phyloP scores from a whole-genome alignment of 2,329 filamentous ascomycete genomes.

The Bipolaris gigantea region DNA sequence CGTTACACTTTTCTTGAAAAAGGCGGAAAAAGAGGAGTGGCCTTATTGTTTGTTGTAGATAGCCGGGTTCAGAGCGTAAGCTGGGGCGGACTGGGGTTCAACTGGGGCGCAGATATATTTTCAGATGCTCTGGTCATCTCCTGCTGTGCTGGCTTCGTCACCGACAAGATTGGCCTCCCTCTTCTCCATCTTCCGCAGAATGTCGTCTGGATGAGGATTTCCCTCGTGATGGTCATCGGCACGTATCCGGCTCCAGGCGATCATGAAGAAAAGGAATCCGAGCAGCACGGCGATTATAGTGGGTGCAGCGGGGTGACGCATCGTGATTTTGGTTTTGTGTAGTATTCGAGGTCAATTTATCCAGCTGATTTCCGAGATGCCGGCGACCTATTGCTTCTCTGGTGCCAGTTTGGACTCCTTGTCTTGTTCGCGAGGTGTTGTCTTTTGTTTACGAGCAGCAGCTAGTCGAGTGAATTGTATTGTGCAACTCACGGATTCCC shows the following conservation, averaged over 20 bases:
- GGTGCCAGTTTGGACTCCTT: no score
- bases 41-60: no score
- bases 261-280: conserved; percentile 33
- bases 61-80: neutral
- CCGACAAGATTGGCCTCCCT: neutral
- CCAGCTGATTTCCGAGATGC: neutral
- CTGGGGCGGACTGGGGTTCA: neutral
- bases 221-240: conserved; percentile 41
- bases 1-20: neutral
- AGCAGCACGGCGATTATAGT: conserved; percentile 38
- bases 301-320: conserved; percentile 43
- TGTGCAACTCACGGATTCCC: neutral
- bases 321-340: conserved; percentile 7
- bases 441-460: neutral
- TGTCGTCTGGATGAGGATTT: conserved; percentile 40
- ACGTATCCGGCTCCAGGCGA: conserved; percentile 29
- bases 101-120: neutral
- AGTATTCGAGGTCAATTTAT: neutral
- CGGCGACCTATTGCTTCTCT: neutral
- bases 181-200: conserved; percentile 27
- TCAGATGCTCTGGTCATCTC: neutral
- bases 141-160: neutral
- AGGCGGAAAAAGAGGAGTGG: neutral
- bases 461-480: neutral
- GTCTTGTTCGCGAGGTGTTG: no score